Percentiles rank a stretch among this genome's conserved stretches.
phyloP scores from a whole-genome alignment of 1,284 basidiomycete species.

The Pseudozyma sp. region DNA sequence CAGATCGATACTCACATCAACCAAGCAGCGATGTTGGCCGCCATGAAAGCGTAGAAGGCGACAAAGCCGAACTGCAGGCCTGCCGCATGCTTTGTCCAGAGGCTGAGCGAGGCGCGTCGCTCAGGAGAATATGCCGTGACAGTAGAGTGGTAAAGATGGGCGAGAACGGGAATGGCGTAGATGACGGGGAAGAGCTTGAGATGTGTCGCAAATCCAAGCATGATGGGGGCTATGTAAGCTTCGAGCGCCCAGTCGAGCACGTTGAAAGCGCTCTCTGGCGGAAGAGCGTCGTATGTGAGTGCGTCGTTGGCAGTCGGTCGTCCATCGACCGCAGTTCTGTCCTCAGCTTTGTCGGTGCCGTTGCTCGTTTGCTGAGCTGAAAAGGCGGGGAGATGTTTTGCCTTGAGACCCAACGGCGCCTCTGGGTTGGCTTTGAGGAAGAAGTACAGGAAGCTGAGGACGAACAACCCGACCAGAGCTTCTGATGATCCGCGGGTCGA shows the following conservation, averaged over 20 bases:
- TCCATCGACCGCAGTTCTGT: neutral
- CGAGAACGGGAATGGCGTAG: conserved; percentile 82
- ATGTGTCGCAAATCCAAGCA: conserved; percentile 61
- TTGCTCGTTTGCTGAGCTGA: conserved; percentile 1
- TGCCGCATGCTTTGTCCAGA: conserved; percentile 58
- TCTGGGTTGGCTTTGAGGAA: conserved; percentile 59
- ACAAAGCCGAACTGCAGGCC: conserved; percentile 78
- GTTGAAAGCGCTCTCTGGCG: conserved; percentile 45
- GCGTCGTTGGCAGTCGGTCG: neutral
- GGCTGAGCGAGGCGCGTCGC: conserved; percentile 18
- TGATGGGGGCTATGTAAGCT: conserved; percentile 51
- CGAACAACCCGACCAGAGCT: conserved; percentile 82
- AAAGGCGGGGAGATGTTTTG: conserved; percentile 17
- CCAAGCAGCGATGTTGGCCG: conserved; percentile 73
- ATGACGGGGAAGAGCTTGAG: conserved; percentile 81
- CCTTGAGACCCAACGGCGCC: conserved; percentile 31
- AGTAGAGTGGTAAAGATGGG: conserved; percentile 72
- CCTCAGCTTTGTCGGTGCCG: neutral
- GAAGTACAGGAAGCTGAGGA: conserved; percentile 77
- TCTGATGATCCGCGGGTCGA: conserved; percentile 96
- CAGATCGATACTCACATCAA: conserved; percentile 13
- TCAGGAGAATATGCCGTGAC: conserved; percentile 33
- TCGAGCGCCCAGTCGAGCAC: conserved; percentile 51
- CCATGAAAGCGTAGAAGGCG: conserved; percentile 78
- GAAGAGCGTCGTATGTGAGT: conserved; percentile 25